Evolutionary conservation across 352 stramenopile species (phyloP).

Genomic region (Ophiocytium majus): DNA sequence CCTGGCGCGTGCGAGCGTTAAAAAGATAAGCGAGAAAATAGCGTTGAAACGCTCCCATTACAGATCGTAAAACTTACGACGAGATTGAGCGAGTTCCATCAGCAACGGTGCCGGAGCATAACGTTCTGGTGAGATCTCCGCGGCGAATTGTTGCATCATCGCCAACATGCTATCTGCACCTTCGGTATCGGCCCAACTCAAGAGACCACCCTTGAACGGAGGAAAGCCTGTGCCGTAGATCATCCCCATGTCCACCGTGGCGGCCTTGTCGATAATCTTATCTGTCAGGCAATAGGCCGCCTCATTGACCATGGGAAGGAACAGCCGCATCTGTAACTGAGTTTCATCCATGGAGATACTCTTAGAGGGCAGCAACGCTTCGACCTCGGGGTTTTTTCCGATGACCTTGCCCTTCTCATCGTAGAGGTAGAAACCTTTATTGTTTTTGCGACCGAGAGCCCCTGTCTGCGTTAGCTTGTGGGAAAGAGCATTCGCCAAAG

Average conservation of each 20-base stretch:
- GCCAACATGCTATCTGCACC: neutral
- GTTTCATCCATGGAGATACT: neutral
- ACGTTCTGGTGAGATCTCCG: neutral
- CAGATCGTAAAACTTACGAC: conserved; percentile 1
- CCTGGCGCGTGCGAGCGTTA: neutral
- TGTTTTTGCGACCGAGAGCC: neutral
- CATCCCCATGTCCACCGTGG: conserved; percentile 1
- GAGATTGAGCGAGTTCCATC: neutral
- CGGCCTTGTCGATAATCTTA: neutral
- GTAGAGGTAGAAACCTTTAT: conserved; percentile 9
- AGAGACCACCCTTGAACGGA: conserved; percentile 1
- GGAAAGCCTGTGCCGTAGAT: conserved; percentile 6
- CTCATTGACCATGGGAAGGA: conserved; percentile 15
- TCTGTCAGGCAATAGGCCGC: neutral
- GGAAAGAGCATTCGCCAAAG: neutral
- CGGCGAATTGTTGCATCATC: neutral
- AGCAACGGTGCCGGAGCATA: neutral
- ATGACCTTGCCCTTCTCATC: conserved; percentile 6
- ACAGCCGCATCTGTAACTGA: neutral
- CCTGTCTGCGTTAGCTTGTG: neutral
- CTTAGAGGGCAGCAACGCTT: neutral
- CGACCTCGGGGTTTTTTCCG: conserved; percentile 4
- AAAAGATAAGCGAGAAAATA: conserved; percentile 13
- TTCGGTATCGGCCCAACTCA: conserved; percentile 1
- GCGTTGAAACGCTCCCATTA: neutral